Evolutionary conservation across 345 rosid genomes (phyloP).

Genomic region (Salix udensis): DNA sequence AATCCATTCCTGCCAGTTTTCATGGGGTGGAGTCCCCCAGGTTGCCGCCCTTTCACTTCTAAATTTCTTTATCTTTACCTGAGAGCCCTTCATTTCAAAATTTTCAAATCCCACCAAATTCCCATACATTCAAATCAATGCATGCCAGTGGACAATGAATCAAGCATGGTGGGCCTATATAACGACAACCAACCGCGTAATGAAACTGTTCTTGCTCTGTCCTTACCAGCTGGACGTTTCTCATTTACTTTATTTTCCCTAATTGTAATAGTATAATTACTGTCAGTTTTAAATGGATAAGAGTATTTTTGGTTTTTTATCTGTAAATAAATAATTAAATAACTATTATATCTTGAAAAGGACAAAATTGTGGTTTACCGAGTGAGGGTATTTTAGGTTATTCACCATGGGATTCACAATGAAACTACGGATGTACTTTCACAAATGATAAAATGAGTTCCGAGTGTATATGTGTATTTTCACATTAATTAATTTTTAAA

Average conservation of each 20-base stretch:
- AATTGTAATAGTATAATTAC: too few species aligned
- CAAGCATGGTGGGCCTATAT: background rate
- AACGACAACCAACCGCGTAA: background rate
- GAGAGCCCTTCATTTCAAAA: background rate
- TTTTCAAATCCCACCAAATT: background rate
- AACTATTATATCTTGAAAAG: too few species aligned
- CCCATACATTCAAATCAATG: background rate
- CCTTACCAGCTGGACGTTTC: background rate
- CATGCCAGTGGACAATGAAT: background rate
- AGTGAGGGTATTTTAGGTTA: too few species aligned
- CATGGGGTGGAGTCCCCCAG: background rate
- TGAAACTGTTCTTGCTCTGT: background rate
- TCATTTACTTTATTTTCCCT: background rate
- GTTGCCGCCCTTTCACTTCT: constrained; percentile 7
- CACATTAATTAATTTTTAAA: too few species aligned
- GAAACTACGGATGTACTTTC: too few species aligned
- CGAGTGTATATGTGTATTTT: too few species aligned
- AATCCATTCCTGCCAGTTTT: background rate
- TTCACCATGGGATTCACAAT: too few species aligned
- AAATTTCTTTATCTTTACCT: background rate
- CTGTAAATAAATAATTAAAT: too few species aligned
- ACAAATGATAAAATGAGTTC: too few species aligned
- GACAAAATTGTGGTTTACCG: too few species aligned
- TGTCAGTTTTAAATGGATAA: too few species aligned
- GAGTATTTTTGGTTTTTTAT: too few species aligned